Percentiles rank a stretch among this genome's conserved stretches.
Conservation (phyloP, 2,329 filamentous ascomycete genomes). For the Fusarium sp. region DNA sequence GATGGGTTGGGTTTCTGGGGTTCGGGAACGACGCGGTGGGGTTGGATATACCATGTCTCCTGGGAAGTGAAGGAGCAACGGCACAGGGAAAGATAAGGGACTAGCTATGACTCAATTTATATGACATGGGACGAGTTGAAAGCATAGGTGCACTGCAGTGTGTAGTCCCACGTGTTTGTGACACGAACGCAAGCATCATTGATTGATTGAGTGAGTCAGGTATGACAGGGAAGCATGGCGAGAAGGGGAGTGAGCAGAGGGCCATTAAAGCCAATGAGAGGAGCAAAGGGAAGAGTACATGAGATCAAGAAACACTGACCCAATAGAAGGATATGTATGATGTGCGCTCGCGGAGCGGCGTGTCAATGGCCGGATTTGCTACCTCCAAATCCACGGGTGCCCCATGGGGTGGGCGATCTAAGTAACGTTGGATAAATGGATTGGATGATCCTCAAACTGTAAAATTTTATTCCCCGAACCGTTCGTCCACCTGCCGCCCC, state of each 20-base stretch:
- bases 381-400: conserved; percentile 21
- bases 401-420: conserved; percentile 17
- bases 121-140: conserved; percentile 1
- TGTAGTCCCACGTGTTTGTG: conserved; percentile 17
- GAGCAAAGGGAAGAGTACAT: background rate
- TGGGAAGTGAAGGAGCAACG: background rate
- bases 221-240: conserved; percentile 11
- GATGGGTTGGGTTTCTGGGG: background rate
- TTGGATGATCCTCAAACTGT: background rate
- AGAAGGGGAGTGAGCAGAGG: background rate
- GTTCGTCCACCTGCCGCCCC: conserved; percentile 2
- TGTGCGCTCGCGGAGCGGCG: background rate
- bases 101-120: conserved; percentile 2
- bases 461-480: conserved; percentile 11
- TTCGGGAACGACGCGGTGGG: background rate
- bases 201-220: conserved; percentile 7
- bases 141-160: background rate
- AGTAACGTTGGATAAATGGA: background rate
- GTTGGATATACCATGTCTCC: background rate
- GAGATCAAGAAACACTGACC: conserved; percentile 5
- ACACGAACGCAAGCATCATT: conserved; percentile 18
- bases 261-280: conserved; percentile 13
- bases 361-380: conserved; percentile 19
- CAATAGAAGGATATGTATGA: conserved; percentile 14
- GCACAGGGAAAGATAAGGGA: background rate